These are phyloP conservation scores for Lasiosphaeris hirsuta DNA, from an alignment of 495 filamentous ascomycete genomes.

Conservation along the genomic window DNA sequence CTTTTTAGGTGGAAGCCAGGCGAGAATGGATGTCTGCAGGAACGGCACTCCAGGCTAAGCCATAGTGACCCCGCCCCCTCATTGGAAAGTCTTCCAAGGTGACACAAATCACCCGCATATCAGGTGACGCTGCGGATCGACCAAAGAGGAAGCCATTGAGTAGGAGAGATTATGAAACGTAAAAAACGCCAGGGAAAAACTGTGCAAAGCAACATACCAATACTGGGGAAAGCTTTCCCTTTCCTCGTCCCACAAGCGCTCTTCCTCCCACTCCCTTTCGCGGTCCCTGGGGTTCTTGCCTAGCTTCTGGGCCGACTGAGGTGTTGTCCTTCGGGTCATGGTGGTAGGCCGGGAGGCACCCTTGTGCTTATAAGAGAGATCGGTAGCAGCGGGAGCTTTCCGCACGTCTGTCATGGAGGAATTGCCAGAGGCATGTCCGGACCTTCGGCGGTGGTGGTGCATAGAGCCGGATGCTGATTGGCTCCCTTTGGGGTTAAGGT, in stretches of 20 bases:
- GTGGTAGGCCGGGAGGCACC: conserved; percentile 35
- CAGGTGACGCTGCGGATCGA: conserved; percentile 42
- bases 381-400: conserved; percentile 35
- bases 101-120: conserved; percentile 37
- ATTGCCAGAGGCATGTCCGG: conserved; percentile 46
- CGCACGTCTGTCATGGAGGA: conserved; percentile 49
- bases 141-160: conserved; percentile 31
- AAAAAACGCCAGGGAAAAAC: conserved; percentile 15
- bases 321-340: conserved; percentile 37
- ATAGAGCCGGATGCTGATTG: conserved; percentile 34
- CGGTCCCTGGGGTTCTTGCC: conserved; percentile 43
- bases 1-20: conserved; percentile 2
- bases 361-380: conserved; percentile 30
- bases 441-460: conserved; percentile 50
- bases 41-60: conserved; percentile 28
- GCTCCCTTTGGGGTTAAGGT: conserved; percentile 8
- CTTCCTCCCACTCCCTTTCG: conserved; percentile 44
- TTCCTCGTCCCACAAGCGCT: conserved; percentile 47
- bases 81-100: conserved; percentile 22
- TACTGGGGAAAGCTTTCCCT: conserved; percentile 50
- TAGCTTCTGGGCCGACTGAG: conserved; percentile 38
- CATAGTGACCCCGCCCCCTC: conserved; percentile 1
- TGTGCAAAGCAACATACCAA: conserved; percentile 38
- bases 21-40: conserved; percentile 36
- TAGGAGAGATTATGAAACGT: conserved; percentile 20